phyloP scores from a whole-genome alignment of 1,284 basidiomycete genomes.

The Pseudozyma tsukubaensis region DNA sequence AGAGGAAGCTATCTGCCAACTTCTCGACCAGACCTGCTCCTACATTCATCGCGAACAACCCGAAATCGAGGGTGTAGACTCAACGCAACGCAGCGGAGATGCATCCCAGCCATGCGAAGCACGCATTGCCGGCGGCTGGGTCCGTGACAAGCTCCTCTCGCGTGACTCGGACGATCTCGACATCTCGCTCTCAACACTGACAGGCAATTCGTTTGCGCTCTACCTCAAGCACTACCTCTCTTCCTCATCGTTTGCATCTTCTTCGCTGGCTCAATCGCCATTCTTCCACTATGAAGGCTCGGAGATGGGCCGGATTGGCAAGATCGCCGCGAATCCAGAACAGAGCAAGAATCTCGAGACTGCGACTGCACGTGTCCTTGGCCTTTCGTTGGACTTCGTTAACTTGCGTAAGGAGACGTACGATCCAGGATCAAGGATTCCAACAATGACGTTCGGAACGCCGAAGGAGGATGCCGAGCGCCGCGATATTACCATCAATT shows the following conservation, averaged over 20 bases:
- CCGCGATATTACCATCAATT: conserved; percentile 94
- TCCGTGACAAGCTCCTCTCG: conserved; percentile 92
- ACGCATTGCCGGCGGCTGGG: conserved; percentile 86
- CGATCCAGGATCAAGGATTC: conserved; percentile 86
- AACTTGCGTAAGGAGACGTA: conserved; percentile 93
- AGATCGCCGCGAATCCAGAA: conserved; percentile 92
- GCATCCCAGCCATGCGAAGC: conserved; percentile 42
- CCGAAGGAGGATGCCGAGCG: conserved; percentile 90
- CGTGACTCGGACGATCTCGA: conserved; percentile 91
- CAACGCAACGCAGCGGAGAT: conserved; percentile 35
- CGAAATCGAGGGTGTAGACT: conserved; percentile 37
- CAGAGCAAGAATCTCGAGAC: conserved; percentile 99
- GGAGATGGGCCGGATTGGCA: conserved; percentile 72
- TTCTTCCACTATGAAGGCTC: conserved; percentile 62
- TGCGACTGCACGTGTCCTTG: conserved; percentile 86
- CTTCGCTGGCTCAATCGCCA: conserved; percentile 69
- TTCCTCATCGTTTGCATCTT: conserved; percentile 67
- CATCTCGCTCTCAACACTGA: conserved; percentile 85
- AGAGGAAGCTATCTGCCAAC: conserved; percentile 55
- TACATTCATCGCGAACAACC: conserved; percentile 55
- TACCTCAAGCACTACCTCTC: conserved; percentile 79
- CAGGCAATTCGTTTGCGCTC: conserved; percentile 89
- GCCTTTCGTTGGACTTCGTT: conserved; percentile 90
- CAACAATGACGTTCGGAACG: conserved; percentile 87
- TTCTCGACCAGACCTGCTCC: conserved; percentile 60